These are phyloP conservation scores for Corylus heterophylla DNA, from an alignment of 306 rosid species.

Conservation along the genomic window DNA sequence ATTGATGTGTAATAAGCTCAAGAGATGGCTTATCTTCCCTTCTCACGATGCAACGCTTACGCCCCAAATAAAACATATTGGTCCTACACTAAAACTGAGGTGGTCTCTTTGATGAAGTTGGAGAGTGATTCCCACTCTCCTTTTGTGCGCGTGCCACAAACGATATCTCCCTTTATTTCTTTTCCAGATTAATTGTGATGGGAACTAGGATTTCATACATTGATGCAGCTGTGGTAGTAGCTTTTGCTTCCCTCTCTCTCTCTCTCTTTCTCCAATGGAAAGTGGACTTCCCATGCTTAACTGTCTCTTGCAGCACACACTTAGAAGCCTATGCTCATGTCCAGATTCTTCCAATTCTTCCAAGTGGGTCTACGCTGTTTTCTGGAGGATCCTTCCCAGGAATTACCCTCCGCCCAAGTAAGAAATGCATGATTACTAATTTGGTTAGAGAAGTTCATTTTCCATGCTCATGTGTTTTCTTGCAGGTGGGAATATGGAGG, in stretches of 20 bases:
- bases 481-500: constrained; percentile 93
- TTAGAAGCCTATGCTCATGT: constrained; percentile 61
- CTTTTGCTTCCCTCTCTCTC: constrained; percentile 19
- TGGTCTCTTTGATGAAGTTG: constrained; percentile 10
- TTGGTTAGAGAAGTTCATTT: neutral
- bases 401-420: constrained; percentile 93
- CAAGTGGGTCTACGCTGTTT: constrained; percentile 87
- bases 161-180: constrained; percentile 21
- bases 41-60: too few species aligned
- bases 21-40: too few species aligned
- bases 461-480: neutral
- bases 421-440: neutral
- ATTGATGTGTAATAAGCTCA: too few species aligned
- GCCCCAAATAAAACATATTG: too few species aligned
- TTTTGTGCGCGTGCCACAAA: constrained; percentile 44
- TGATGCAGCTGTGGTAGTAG: neutral
- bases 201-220: neutral
- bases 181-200: constrained; percentile 33
- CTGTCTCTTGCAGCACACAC: constrained; percentile 75
- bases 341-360: constrained; percentile 59
- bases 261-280: constrained; percentile 49
- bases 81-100: too few species aligned
- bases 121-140: constrained; percentile 35
- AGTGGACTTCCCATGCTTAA: constrained; percentile 70
- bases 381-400: constrained; percentile 83